These are phyloP conservation scores for Strigomonas oncopelti DNA, from an alignment of 208 protist genomes.

Conservation along the genomic window DNA sequence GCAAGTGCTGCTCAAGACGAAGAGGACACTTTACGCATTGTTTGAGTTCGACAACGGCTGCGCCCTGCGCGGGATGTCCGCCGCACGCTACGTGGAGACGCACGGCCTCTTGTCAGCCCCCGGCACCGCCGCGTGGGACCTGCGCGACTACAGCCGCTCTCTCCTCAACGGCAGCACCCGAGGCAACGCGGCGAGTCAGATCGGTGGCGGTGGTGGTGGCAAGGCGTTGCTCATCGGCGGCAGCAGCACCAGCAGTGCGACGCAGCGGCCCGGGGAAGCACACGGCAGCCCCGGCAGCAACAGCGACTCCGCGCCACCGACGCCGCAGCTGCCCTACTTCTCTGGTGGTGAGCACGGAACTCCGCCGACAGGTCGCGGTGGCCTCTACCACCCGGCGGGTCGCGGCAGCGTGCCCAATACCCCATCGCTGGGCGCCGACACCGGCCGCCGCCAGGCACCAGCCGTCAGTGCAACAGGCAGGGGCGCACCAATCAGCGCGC, in stretches of 20 bases:
- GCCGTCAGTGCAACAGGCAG: no score
- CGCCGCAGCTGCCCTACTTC: not conserved
- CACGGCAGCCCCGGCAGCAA: not conserved
- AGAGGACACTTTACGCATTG: not conserved
- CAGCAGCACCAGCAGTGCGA: not conserved
- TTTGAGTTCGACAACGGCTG: conserved; percentile 9
- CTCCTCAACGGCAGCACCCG: not conserved
- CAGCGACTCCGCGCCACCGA: not conserved
- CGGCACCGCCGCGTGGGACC: not conserved
- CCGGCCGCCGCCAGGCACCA: no score
- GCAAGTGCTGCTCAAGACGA: not conserved
- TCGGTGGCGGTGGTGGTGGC: no score
- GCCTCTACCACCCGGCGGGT: not conserved
- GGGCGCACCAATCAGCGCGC: no score
- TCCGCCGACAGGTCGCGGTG: not conserved
- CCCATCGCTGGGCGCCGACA: not conserved
- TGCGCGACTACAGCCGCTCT: not conserved
- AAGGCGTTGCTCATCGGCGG: not conserved
- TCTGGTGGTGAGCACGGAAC: not conserved
- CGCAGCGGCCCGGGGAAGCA: not conserved
- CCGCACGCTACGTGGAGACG: not conserved
- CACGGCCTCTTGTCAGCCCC: not conserved
- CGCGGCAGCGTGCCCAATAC: not conserved
- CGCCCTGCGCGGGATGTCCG: not conserved
- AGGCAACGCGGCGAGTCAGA: no score